Percentiles rank a stretch among this genome's conserved stretches.
Conservation (phyloP, 768 basidiomycete species). For the Grammothele lineata region DNA sequence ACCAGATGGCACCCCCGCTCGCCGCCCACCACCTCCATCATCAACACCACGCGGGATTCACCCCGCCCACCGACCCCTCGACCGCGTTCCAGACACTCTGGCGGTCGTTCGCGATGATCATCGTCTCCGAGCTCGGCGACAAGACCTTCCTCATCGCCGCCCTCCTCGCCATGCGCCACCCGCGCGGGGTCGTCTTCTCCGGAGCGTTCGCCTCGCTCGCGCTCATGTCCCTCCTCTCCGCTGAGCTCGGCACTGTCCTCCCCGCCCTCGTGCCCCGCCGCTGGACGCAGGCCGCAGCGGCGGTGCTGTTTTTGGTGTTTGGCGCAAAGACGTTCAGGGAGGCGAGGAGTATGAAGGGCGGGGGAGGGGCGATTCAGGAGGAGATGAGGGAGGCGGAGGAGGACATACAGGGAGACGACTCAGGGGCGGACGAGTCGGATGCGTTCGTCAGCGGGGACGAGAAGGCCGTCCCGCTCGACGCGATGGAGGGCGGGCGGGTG, state of each 20-base stretch:
- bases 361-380: constrained; percentile 79
- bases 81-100: constrained; percentile 52
- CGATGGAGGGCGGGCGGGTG: no score
- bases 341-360: constrained; percentile 71
- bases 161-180: constrained; percentile 89
- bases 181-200: constrained; percentile 77
- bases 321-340: constrained; percentile 88
- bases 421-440: constrained; percentile 42
- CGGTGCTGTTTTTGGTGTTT: constrained; percentile 84
- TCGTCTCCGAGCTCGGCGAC: constrained; percentile 92
- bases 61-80: no score
- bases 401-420: constrained; percentile 84
- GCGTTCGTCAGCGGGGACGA: constrained; percentile 30
- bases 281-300: constrained; percentile 54
- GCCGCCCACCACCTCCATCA: no score
- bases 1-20: no score
- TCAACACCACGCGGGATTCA: no score
- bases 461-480: constrained; percentile 64
- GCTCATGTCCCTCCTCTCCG: constrained; percentile 92
- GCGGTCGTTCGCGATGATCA: constrained; percentile 87
- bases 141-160: constrained; percentile 90
- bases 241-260: constrained; percentile 88
- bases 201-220: constrained; percentile 87
- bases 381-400: constrained; percentile 97
- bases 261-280: constrained; percentile 74